Percentiles rank a stretch among this genome's conserved stretches.
phyloP scores from a whole-genome alignment of 352 stramenopile species.

The Globisporangium lucens region DNA sequence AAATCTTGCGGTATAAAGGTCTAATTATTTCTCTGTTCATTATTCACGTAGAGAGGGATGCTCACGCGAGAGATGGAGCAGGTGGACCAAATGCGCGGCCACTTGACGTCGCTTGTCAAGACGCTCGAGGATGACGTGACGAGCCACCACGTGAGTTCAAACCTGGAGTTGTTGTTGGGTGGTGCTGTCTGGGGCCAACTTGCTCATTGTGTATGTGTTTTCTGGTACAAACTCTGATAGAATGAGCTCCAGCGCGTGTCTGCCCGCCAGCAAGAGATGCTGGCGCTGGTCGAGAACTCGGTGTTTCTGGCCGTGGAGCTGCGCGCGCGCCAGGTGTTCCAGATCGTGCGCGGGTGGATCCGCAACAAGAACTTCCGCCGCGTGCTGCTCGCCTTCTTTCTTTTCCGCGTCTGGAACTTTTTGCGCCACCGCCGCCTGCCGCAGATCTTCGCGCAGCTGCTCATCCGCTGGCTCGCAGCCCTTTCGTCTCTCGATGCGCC shows the following conservation, averaged over 20 bases:
- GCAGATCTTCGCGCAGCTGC: conserved; percentile 52
- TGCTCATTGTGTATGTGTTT: background rate
- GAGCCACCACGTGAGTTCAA: conserved; percentile 38
- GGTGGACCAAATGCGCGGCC: conserved; percentile 50
- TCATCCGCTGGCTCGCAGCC: conserved; percentile 60
- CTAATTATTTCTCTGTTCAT: background rate
- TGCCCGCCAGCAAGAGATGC: conserved; percentile 37
- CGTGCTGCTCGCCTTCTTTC: conserved; percentile 45
- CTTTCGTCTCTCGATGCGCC: conserved; percentile 45
- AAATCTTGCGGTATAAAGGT: background rate
- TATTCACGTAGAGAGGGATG: conserved; percentile 29
- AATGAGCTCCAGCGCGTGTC: conserved; percentile 52
- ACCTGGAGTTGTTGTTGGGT: background rate
- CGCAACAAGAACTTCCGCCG: conserved; percentile 45
- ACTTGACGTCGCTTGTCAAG: conserved; percentile 50
- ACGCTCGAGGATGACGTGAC: conserved; percentile 60
- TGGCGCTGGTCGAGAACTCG: conserved; percentile 34
- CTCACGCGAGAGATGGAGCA: conserved; percentile 51
- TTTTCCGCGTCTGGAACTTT: conserved; percentile 52
- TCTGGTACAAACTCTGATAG: conserved; percentile 10
- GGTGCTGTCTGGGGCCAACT: background rate
- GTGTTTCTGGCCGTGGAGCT: conserved; percentile 40
- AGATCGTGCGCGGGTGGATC: conserved; percentile 44
- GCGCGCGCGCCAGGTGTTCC: conserved; percentile 29
- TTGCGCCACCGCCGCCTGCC: conserved; percentile 44